Percentiles rank a stretch among this genome's conserved stretches.
Evolutionary conservation across 257 asterid species (phyloP).

Genomic region (Oldenlandia corymbosa): DNA sequence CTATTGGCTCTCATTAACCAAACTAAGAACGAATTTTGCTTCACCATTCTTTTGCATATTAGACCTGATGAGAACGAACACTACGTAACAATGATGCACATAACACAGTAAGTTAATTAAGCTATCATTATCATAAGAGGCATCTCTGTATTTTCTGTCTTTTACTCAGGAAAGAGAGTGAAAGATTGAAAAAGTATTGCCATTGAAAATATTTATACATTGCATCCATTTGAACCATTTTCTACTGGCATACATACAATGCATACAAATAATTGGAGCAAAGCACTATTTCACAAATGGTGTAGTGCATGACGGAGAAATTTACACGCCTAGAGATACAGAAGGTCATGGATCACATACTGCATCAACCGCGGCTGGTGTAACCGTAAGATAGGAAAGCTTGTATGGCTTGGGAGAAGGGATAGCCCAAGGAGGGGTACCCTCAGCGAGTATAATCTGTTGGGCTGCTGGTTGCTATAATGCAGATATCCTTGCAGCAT

Average conservation of each 20-base stretch:
- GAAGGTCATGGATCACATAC: constrained; percentile 65
- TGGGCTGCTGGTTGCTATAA: constrained; percentile 46
- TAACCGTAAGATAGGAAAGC: constrained; percentile 30
- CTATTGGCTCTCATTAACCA: too few species aligned
- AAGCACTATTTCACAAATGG: constrained; percentile 44
- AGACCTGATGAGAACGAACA: too few species aligned
- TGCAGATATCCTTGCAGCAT: constrained; percentile 62
- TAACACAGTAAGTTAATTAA: too few species aligned
- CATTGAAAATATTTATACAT: too few species aligned
- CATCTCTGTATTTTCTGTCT: too few species aligned
- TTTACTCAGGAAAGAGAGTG: too few species aligned
- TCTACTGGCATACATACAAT: not conserved
- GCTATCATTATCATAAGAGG: too few species aligned
- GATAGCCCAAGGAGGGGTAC: constrained; percentile 55
- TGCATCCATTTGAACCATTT: too few species aligned
- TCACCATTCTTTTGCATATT: too few species aligned
- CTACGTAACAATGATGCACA: too few species aligned
- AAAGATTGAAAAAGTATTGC: too few species aligned
- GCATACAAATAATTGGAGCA: constrained; percentile 61
- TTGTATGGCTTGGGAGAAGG: constrained; percentile 38
- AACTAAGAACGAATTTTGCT: too few species aligned
- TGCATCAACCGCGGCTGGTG: constrained; percentile 50
- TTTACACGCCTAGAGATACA: constrained; percentile 48
- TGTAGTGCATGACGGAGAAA: not conserved
- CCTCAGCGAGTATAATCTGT: constrained; percentile 51